Evolutionary conservation across 2,329 filamentous ascomycete genomes (phyloP).

Genomic region (Botrytis galanthina): DNA sequence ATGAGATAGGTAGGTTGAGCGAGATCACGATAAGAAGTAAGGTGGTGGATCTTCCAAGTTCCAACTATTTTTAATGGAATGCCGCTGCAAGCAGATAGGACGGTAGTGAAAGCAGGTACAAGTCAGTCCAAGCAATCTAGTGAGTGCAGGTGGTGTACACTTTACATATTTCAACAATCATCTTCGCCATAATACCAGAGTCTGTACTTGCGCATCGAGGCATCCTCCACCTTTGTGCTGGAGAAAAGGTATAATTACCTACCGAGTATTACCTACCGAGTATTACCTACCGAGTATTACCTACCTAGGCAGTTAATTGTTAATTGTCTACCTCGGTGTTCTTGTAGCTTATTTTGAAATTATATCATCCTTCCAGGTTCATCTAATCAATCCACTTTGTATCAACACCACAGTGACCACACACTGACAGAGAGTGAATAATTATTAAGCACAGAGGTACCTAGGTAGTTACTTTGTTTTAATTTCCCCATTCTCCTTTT

Average conservation of each 20-base stretch:
- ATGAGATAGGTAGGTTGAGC: neutral
- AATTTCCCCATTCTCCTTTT: constrained; percentile 8
- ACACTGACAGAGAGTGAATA: neutral
- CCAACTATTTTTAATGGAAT: constrained; percentile 5
- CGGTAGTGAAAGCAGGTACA: constrained; percentile 1
- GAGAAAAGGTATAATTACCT: neutral
- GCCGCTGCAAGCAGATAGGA: constrained; percentile 3
- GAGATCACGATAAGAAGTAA: neutral
- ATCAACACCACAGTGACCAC: no score
- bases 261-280: neutral
- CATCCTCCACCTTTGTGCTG: no score
- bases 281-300: no score
- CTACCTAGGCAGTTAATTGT: neutral
- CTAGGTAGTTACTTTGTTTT: neutral
- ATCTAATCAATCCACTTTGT: neutral
- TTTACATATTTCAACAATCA: neutral
- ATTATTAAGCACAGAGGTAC: no score
- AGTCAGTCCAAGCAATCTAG: neutral
- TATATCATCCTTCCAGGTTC: neutral
- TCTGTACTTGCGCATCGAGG: no score
- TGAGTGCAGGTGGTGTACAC: neutral
- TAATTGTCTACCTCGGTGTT: neutral
- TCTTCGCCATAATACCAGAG: neutral
- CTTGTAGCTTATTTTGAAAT: neutral
- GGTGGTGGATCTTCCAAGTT: neutral